Conservation (phyloP, 352 stramenopile genomes). For the Pythium oligandrum region DNA sequence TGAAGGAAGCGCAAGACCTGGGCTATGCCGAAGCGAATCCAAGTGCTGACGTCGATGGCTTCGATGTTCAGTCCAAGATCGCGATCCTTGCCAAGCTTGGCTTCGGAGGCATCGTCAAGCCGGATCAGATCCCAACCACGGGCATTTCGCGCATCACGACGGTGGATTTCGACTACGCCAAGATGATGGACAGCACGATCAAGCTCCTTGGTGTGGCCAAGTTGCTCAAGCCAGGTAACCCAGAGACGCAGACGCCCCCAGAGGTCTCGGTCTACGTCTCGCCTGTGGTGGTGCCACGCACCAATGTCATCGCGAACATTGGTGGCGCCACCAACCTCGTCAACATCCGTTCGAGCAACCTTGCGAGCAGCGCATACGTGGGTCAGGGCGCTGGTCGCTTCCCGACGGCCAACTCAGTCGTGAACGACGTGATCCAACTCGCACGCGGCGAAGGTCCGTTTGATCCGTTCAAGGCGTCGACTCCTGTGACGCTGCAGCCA, state of each 20-base stretch:
- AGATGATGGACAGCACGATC: constrained; percentile 94
- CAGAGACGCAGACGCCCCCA: constrained; percentile 55
- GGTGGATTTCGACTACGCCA: constrained; percentile 96
- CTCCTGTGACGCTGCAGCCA: constrained; percentile 65
- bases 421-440: constrained; percentile 94
- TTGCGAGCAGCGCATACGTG: constrained; percentile 88
- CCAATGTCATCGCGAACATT: constrained; percentile 88
- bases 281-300: constrained; percentile 87
- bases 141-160: constrained; percentile 91
- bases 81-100: constrained; percentile 92
- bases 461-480: constrained; percentile 78
- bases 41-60: constrained; percentile 94
- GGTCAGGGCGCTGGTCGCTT: constrained; percentile 93
- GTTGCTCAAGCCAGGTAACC: constrained; percentile 67
- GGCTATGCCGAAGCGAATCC: constrained; percentile 94
- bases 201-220: constrained; percentile 92
- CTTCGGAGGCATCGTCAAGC: constrained; percentile 88
- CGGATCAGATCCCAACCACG: constrained; percentile 86
- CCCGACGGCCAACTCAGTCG: constrained; percentile 94
- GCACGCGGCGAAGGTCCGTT: constrained; percentile 80
- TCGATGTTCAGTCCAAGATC: constrained; percentile 96
- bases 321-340: constrained; percentile 91
- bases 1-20: constrained; percentile 92
- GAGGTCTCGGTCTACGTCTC: constrained; percentile 93
- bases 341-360: constrained; percentile 85